Conservation (phyloP, 495 filamentous ascomycete genomes). For the Penicillium tannophilum region DNA sequence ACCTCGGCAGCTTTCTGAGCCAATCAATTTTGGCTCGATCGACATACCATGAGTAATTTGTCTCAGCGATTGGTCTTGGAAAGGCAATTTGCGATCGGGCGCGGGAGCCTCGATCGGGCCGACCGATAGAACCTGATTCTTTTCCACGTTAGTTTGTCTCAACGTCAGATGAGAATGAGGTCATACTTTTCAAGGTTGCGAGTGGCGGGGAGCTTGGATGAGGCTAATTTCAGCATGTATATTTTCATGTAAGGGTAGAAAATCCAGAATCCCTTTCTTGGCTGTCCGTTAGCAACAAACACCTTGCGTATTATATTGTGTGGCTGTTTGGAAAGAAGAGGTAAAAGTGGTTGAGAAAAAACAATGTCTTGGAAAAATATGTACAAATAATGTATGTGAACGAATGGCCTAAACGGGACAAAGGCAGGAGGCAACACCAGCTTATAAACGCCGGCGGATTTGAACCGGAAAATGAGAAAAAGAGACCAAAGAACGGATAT, state of each 20-base stretch:
- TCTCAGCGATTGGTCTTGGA: not conserved
- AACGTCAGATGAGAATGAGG: not conserved
- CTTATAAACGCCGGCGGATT: conserved; percentile 21
- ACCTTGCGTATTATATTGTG: not conserved
- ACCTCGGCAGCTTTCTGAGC: not conserved
- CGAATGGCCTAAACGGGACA: conserved; percentile 3
- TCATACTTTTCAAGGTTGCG: not conserved
- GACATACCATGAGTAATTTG: not conserved
- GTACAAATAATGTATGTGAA: conserved; percentile 23
- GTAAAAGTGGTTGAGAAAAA: not conserved
- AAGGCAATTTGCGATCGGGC: not conserved
- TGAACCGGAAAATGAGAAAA: conserved; percentile 5
- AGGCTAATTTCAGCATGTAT: not conserved
- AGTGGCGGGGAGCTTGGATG: not conserved
- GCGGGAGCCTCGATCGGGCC: not conserved
- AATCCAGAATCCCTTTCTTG: not conserved
- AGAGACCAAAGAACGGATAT: conserved; percentile 24
- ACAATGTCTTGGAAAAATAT: conserved; percentile 16
- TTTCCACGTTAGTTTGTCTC: not conserved
- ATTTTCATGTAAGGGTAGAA: not conserved
- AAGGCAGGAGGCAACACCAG: not conserved
- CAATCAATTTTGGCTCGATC: not conserved
- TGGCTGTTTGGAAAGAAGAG: not conserved
- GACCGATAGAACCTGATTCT: not conserved
- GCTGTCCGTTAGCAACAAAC: not conserved